phyloP scores from a whole-genome alignment of 2,329 filamentous ascomycete genomes.

The Cytospora piceae region DNA sequence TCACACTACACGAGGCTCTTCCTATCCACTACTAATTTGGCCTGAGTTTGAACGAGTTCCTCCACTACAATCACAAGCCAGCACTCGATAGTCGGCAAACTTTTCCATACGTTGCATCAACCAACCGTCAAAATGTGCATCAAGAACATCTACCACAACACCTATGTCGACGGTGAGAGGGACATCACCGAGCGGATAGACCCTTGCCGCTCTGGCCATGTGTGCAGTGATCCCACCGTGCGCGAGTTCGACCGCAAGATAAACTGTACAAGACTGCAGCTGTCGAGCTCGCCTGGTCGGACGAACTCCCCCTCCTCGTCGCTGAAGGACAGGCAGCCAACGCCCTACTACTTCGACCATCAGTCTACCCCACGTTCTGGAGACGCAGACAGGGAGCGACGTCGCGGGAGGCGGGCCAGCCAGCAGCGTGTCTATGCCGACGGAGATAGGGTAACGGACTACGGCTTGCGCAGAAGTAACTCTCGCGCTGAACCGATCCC shows the following conservation, averaged over 20 bases:
- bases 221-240: slow-evolving; percentile 36
- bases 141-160: slow-evolving; percentile 41
- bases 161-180: slow-evolving; percentile 38
- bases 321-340: slow-evolving; percentile 27
- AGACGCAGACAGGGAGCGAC: slow-evolving; percentile 23
- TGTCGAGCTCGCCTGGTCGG: slow-evolving; percentile 16
- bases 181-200: slow-evolving; percentile 40
- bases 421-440: slow-evolving; percentile 28
- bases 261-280: slow-evolving; percentile 34
- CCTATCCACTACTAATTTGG: slow-evolving; percentile 12
- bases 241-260: slow-evolving; percentile 36
- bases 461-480: slow-evolving; percentile 25
- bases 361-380: slow-evolving; percentile 16
- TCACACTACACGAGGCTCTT: slow-evolving; percentile 3
- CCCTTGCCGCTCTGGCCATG: slow-evolving; percentile 37
- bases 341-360: slow-evolving; percentile 29
- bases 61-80: slow-evolving; percentile 1
- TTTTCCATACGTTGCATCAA: slow-evolving; percentile 19
- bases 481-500: slow-evolving; percentile 25
- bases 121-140: slow-evolving; percentile 39
- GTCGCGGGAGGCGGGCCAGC: slow-evolving; percentile 24
- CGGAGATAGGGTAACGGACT: slow-evolving; percentile 27
- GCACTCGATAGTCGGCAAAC: slow-evolving; percentile 10
- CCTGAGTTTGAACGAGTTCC: background rate
- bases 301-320: slow-evolving; percentile 22